Percentiles rank a stretch among this genome's conserved stretches.
Conservation (phyloP, 108 stramenopile species). For the Stephanodiscus triporus region DNA sequence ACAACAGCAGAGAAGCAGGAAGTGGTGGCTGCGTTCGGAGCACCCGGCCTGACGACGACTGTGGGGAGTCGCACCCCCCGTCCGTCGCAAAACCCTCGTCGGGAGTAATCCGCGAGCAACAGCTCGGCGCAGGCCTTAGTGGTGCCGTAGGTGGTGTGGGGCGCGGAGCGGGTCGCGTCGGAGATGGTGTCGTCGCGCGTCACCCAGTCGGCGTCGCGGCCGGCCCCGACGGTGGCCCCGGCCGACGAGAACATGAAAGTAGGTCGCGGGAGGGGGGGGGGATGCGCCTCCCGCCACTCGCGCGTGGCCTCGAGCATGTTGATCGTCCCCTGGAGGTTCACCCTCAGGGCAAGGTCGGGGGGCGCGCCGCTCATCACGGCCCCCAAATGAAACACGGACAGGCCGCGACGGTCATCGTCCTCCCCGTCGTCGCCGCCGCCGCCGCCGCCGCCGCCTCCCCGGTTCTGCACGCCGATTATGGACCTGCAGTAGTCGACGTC, state of each 20-base stretch:
- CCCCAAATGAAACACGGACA: conserved; percentile 62
- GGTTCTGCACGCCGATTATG: conserved; percentile 15
- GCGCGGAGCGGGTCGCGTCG: conserved; percentile 60
- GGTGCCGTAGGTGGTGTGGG: conserved; percentile 69
- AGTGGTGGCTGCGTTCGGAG: conserved; percentile 64
- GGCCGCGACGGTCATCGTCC: conserved; percentile 9
- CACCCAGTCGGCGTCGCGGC: conserved; percentile 56
- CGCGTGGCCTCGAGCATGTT: conserved; percentile 65
- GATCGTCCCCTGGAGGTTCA: conserved; percentile 56
- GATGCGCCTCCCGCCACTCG: conserved; percentile 19
- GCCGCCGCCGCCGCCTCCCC: background rate
- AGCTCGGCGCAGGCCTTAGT: conserved; percentile 66
- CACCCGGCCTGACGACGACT: conserved; percentile 59
- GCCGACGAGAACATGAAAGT: conserved; percentile 63
- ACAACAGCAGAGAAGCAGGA: conserved; percentile 52
- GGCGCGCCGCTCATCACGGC: conserved; percentile 66
- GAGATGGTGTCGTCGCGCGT: conserved; percentile 44
- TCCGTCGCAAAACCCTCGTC: conserved; percentile 57
- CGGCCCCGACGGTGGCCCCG: conserved; percentile 57
- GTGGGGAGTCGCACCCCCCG: conserved; percentile 56
- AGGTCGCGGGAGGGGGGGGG: conserved; percentile 15
- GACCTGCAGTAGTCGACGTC: conserved; percentile 43
- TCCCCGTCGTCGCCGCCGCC: background rate
- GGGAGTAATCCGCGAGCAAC: conserved; percentile 59
- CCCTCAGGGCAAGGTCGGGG: conserved; percentile 53